These are phyloP conservation scores for Quercus lobata DNA, from an alignment of 331 rosid genomes.

Conservation along the genomic window DNA sequence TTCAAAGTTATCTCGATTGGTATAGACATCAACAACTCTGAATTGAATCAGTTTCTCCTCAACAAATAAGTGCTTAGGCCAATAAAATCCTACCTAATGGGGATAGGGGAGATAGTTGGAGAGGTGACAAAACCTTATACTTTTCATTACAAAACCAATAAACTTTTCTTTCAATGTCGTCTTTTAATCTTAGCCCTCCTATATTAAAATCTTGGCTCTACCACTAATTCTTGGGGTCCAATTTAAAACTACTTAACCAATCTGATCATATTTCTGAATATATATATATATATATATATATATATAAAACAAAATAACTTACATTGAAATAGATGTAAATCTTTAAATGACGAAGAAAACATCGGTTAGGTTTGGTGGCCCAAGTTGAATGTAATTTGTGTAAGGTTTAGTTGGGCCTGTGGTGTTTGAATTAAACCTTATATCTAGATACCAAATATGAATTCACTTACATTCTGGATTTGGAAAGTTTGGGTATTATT, in stretches of 20 bases:
- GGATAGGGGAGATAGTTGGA: too few relatives aligned
- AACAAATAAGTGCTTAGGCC: too few relatives aligned
- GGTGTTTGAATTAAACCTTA: not conserved
- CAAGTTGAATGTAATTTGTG: not conserved
- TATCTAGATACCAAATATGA: not conserved
- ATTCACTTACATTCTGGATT: not conserved
- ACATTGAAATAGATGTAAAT: not conserved
- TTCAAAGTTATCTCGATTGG: too few relatives aligned
- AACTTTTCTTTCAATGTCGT: too few relatives aligned
- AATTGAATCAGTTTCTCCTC: too few relatives aligned
- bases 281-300: not conserved
- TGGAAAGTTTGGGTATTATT: not conserved
- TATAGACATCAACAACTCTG: too few relatives aligned
- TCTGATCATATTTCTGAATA: not conserved
- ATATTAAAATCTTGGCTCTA: too few relatives aligned
- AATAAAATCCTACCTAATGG: too few relatives aligned
- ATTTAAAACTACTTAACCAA: not conserved
- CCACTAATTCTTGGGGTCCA: not conserved
- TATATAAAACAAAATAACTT: not conserved
- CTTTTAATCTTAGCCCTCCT: too few relatives aligned
- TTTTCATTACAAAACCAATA: too few relatives aligned
- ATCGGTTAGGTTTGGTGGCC: not conserved
- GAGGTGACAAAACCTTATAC: too few relatives aligned
- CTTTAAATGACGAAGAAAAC: not conserved
- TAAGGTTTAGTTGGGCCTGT: not conserved